A percentile compares a stretch with the other conserved stretches of the same genome.
These are phyloP conservation scores for Sporobolomyces phaffii DNA, from an alignment of 768 basidiomycete species.

Conservation along the genomic window DNA sequence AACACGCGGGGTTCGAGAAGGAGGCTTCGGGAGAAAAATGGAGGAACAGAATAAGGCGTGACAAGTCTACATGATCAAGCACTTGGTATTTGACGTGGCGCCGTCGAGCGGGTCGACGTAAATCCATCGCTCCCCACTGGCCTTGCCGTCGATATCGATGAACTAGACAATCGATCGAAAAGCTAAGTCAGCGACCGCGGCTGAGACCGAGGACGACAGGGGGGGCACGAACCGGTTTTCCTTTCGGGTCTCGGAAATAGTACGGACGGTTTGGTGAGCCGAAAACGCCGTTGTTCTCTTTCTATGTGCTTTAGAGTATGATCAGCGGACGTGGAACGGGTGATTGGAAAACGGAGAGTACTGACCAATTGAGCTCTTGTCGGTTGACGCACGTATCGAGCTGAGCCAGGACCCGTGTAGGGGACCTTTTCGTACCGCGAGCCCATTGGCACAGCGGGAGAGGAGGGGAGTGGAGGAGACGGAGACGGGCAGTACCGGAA, in stretches of 20 bases:
- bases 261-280: slow-evolving; percentile 26
- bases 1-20: neutral
- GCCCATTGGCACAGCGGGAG: slow-evolving; percentile 13
- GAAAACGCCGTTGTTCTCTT: slow-evolving; percentile 30
- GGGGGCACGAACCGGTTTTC: slow-evolving; percentile 8
- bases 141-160: slow-evolving; percentile 36
- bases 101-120: slow-evolving; percentile 35
- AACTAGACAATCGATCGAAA: neutral
- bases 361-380: slow-evolving; percentile 27
- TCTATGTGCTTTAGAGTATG: neutral
- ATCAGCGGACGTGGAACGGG: neutral
- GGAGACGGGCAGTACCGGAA: neutral
- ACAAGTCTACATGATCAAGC: slow-evolving; percentile 1
- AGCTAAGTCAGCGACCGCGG: too few relatives aligned
- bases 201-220: too few relatives aligned
- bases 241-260: slow-evolving; percentile 21
- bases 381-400: slow-evolving; percentile 28
- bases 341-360: too few relatives aligned
- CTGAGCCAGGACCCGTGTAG: slow-evolving; percentile 29
- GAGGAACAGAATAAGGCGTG: neutral
- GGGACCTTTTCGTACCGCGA: slow-evolving; percentile 27
- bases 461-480: neutral
- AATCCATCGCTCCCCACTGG: slow-evolving; percentile 30
- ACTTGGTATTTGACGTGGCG: neutral
- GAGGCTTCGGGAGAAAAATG: neutral